phyloP scores from a whole-genome alignment of 768 basidiomycete species.

The Lyophyllum decastes region DNA sequence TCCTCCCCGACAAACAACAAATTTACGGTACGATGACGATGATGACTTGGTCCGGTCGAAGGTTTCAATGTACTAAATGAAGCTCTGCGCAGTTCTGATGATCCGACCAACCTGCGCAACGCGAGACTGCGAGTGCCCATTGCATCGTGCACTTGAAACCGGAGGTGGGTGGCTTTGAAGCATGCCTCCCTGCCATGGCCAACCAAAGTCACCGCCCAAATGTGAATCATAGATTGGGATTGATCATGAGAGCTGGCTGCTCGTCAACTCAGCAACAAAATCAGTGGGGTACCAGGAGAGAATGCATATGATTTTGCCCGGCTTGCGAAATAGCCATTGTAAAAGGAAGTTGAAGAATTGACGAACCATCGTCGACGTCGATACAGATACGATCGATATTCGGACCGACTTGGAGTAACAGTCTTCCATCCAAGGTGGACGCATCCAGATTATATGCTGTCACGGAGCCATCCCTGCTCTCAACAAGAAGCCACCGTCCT shows the following conservation, averaged over 20 bases:
- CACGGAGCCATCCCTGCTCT: background rate
- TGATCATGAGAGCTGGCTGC: background rate
- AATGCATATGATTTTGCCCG: background rate
- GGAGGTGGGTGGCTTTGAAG: background rate
- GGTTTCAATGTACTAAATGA: slow-evolving; percentile 1
- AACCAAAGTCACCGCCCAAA: slow-evolving; percentile 1
- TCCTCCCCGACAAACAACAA: background rate
- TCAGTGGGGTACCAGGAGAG: background rate
- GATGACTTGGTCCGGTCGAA: slow-evolving; percentile 1
- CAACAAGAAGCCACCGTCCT: slow-evolving; percentile 9
- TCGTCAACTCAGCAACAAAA: background rate
- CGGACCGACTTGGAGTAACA: slow-evolving; percentile 2
- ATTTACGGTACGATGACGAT: background rate
- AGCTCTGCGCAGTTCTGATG: background rate
- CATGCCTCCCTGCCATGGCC: slow-evolving; percentile 5
- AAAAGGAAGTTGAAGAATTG: slow-evolving; percentile 6
- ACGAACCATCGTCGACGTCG: slow-evolving; percentile 1
- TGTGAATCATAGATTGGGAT: background rate
- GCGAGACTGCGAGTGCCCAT: too few species aligned
- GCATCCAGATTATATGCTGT: slow-evolving; percentile 8
- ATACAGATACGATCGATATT: background rate
- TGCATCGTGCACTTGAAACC: background rate
- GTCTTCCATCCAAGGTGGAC: background rate
- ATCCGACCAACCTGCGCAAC: background rate
- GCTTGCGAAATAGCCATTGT: slow-evolving; percentile 1